A percentile compares a stretch with the other conserved stretches of the same genome.
These are phyloP conservation scores for Penicillium flavigenum DNA, from an alignment of 495 filamentous ascomycete species.

Conservation along the genomic window DNA sequence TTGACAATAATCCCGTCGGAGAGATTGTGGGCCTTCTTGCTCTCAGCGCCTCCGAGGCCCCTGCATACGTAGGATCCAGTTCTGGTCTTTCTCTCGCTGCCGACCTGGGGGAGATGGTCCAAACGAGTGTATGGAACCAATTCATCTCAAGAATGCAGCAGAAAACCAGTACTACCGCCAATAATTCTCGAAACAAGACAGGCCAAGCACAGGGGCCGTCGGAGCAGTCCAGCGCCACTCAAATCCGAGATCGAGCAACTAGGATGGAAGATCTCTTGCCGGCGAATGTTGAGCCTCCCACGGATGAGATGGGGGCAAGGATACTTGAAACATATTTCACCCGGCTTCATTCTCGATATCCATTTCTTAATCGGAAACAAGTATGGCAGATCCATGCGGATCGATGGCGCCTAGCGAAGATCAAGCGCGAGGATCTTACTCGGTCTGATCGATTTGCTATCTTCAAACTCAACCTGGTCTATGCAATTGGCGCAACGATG, in stretches of 20 bases:
- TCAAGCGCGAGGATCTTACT: slow-evolving; percentile 41
- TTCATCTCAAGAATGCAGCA: slow-evolving; percentile 40
- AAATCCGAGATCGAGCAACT: slow-evolving; percentile 24
- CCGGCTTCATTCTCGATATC: slow-evolving; percentile 49
- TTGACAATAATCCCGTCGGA: slow-evolving; percentile 46
- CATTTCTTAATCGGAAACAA: slow-evolving; percentile 49
- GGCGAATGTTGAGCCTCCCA: slow-evolving; percentile 48
- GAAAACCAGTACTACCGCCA: slow-evolving; percentile 5
- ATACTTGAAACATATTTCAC: slow-evolving; percentile 50
- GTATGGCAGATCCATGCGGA: slow-evolving; percentile 47
- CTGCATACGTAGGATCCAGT: slow-evolving; percentile 54
- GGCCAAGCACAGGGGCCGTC: slow-evolving; percentile 9
- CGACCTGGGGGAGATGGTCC: slow-evolving; percentile 54
- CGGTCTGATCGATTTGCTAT: slow-evolving; percentile 46
- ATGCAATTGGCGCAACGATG: slow-evolving; percentile 53
- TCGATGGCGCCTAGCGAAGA: slow-evolving; percentile 42
- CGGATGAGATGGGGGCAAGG: slow-evolving; percentile 46
- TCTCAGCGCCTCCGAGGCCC: slow-evolving; percentile 47
- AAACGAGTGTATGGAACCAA: slow-evolving; percentile 54
- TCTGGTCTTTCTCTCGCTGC: slow-evolving; percentile 51
- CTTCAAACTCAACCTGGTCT: slow-evolving; percentile 53
- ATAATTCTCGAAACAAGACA: slow-evolving; percentile 5
- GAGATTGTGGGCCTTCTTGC: slow-evolving; percentile 54
- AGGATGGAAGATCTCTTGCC: slow-evolving; percentile 42
- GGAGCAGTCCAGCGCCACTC: slow-evolving; percentile 12